phyloP scores from a whole-genome alignment of 2,329 filamentous ascomycete species.

The Pseudocercospora cruenta region DNA sequence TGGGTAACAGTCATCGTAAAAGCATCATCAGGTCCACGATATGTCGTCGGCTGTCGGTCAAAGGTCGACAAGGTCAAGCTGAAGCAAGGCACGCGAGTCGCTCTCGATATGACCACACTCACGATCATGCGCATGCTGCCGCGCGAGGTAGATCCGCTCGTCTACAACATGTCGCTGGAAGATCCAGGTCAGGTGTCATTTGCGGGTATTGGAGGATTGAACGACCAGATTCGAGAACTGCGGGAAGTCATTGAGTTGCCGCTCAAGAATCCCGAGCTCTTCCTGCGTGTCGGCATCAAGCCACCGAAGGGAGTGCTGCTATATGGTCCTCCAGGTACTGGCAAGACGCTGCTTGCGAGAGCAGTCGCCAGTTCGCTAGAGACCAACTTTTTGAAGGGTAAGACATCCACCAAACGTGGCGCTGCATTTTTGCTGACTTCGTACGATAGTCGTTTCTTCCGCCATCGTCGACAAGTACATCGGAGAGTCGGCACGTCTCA shows the following conservation, averaged over 20 bases:
- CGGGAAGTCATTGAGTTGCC: slow-evolving; percentile 97
- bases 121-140: slow-evolving; percentile 99
- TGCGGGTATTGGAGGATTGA: slow-evolving; percentile 93
- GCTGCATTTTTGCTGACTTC: slow-evolving; percentile 22
- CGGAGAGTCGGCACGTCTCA: slow-evolving; percentile 93
- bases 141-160: slow-evolving; percentile 94
- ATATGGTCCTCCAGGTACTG: slow-evolving; percentile 94
- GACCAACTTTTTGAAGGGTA: slow-evolving; percentile 98
- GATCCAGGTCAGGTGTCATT: slow-evolving; percentile 98
- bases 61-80: slow-evolving; percentile 97
- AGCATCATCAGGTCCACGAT: slow-evolving; percentile 93
- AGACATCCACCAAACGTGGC: not conserved
- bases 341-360: slow-evolving; percentile 91
- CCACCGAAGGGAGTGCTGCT: slow-evolving; percentile 95
- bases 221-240: slow-evolving; percentile 96
- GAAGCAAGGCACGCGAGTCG: slow-evolving; percentile 97
- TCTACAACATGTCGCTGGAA: slow-evolving; percentile 99
- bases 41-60: slow-evolving; percentile 96
- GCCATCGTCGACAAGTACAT: slow-evolving; percentile 99
- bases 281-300: slow-evolving; percentile 96
- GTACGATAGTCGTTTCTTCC: slow-evolving; percentile 80
- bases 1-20: slow-evolving; percentile 83
- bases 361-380: slow-evolving; percentile 95
- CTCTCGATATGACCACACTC: slow-evolving; percentile 98
- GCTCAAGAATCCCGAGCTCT: slow-evolving; percentile 97